A percentile compares a stretch with the other conserved stretches of the same genome.
phyloP scores from a whole-genome alignment of 2,329 filamentous ascomycete species.

The Xylaria sp. region DNA sequence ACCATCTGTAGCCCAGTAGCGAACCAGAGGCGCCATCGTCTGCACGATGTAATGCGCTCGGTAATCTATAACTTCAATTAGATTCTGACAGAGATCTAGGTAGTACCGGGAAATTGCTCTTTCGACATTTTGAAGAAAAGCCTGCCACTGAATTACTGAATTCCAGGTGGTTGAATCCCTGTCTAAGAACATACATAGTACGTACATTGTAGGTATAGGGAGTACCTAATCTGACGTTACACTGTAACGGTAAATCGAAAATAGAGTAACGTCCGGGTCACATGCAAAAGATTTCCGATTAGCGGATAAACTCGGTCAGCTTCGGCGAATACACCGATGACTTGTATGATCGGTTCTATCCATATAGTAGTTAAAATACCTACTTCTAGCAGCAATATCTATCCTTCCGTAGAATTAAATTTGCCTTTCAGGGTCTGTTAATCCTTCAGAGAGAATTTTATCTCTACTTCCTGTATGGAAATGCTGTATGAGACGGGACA shows the following conservation, averaged over 20 bases:
- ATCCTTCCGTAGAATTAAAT: background rate
- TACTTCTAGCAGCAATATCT: background rate
- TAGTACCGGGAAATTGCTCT: background rate
- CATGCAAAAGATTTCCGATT: background rate
- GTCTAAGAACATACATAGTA: background rate
- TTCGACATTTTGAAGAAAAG: background rate
- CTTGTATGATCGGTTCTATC: background rate
- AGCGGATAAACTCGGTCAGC: conserved; percentile 13
- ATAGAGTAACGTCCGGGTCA: conserved; percentile 5
- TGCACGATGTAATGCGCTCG: conserved; percentile 3
- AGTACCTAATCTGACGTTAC: background rate
- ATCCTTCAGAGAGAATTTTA: background rate
- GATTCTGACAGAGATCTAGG: background rate
- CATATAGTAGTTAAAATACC: background rate
- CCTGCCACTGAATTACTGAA: background rate
- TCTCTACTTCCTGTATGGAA: background rate
- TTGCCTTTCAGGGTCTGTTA: background rate
- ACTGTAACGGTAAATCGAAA: background rate
- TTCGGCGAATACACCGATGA: background rate
- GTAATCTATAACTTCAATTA: conserved; percentile 8
- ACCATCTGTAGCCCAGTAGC: conserved; percentile 34
- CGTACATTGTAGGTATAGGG: too few species aligned
- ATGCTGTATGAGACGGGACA: background rate
- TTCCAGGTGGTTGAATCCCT: background rate
- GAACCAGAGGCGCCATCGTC: conserved; percentile 17